Base-by-base conservation (phyloP, 306 rosid species). In the Sophora flavescens region DNA sequence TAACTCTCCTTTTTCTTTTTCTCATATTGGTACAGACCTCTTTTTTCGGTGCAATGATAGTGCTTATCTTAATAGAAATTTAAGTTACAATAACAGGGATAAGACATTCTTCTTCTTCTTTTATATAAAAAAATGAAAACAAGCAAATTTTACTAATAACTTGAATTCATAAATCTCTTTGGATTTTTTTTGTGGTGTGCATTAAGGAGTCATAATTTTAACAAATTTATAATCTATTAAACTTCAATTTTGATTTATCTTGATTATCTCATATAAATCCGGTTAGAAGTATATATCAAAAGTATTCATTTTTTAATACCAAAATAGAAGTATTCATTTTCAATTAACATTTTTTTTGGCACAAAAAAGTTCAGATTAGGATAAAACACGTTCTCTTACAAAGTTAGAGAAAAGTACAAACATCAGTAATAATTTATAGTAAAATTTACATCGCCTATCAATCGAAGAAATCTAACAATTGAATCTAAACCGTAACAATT, bases 11-110 rank as follows among this genome's bases (percentile, higher is more conserved):
- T 30, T 30, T 42, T 39, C 22, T 15, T 30, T 30, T 52, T 52
- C 16, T 41, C 44, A 56, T 50, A 48, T 16, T 13, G 60, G 45
- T 70, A 60, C 56, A 18, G 26, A 41, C 4, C 60, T 47, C 39
- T 68, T 33, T 79, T 5, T 17, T 38, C 26, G 30, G 8, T 72
- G 61, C 52, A 54, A 64, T 73, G 36, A 73, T 45, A 42, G 22
- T 22, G 22, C 22, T 22, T 22, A 6, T 35, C 6, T 36, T n/a
- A 41, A 15, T 15, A 7, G 6, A 58, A 63, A 63, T 15, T 33
- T 9, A 51, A 50, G 12, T n/a, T 11, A 51, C 72, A 51, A 50
- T 14, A 35, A 75, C 28, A 22, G 18, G 30, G 2, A 42, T 48
- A 13, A 26, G 7, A 38, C 54, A 56, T 11, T 35, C 2, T 10